Evolutionary conservation across 2,329 filamentous ascomycete genomes (phyloP).

Genomic region (Fusarium verticillioides): DNA sequence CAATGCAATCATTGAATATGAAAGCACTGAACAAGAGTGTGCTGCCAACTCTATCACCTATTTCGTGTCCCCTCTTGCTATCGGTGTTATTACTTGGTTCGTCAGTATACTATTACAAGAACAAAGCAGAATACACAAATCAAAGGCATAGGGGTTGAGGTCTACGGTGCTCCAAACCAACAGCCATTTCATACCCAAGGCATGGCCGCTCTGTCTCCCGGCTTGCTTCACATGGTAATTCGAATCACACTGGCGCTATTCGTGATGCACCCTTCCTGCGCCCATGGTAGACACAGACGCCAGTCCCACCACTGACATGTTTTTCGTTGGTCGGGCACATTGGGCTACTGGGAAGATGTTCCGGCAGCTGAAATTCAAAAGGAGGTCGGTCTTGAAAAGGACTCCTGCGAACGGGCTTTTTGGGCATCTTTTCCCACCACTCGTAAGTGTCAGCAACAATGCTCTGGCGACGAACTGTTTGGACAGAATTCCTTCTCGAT

Average conservation of each 20-base stretch:
- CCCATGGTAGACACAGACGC: conserved; percentile 63
- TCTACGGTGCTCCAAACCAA: neutral
- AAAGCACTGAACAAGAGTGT: neutral
- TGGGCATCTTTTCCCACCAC: conserved; percentile 52
- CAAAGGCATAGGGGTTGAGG: neutral
- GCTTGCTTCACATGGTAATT: neutral
- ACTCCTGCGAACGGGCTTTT: conserved; percentile 34
- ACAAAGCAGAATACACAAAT: neutral
- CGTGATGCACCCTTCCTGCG: conserved; percentile 43
- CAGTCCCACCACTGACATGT: conserved; percentile 57
- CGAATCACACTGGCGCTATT: neutral
- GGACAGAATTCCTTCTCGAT: conserved; percentile 21
- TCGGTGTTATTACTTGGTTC: neutral
- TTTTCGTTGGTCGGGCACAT: conserved; percentile 62
- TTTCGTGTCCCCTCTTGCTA: neutral
- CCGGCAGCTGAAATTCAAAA: conserved; percentile 62
- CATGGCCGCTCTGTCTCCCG: neutral
- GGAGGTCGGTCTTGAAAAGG: conserved; percentile 20
- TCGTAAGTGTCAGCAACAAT: conserved; percentile 44
- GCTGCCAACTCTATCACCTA: neutral
- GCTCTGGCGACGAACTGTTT: conserved; percentile 37
- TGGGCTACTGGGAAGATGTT: conserved; percentile 62
- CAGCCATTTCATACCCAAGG: neutral
- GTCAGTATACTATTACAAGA: neutral
- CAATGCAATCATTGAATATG: neutral